Conservation (phyloP, 495 filamentous ascomycete genomes). For the Darksidea phi region DNA sequence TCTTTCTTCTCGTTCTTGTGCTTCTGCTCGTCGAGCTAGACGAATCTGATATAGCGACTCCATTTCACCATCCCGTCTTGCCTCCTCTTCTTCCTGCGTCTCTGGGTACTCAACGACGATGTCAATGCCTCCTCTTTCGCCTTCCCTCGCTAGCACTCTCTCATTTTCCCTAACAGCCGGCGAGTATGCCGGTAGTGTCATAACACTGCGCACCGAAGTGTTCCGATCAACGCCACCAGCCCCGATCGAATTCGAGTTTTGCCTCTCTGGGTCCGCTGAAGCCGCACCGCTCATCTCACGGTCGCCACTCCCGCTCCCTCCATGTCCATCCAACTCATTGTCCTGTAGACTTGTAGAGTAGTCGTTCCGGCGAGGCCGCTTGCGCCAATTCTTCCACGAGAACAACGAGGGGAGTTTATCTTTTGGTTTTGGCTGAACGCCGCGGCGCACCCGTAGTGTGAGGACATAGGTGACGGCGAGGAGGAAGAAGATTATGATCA, state of each 20-base stretch:
- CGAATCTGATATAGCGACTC: slow-evolving; percentile 88
- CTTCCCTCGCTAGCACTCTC: slow-evolving; percentile 83
- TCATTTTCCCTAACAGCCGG: slow-evolving; percentile 69
- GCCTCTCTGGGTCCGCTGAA: slow-evolving; percentile 12
- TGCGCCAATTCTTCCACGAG: slow-evolving; percentile 24
- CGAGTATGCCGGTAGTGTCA: slow-evolving; percentile 84
- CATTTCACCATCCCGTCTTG: slow-evolving; percentile 87
- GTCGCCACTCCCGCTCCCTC: slow-evolving; percentile 26
- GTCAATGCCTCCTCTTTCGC: slow-evolving; percentile 85
- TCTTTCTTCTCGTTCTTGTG: slow-evolving; percentile 72
- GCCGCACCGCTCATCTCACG: slow-evolving; percentile 27
- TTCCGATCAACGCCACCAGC: slow-evolving; percentile 64
- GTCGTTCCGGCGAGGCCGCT: slow-evolving; percentile 11
- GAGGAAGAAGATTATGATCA: slow-evolving; percentile 46
- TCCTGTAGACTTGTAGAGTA: slow-evolving; percentile 31
- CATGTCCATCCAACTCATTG: slow-evolving; percentile 18
- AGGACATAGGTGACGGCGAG: slow-evolving; percentile 49
- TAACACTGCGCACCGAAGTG: slow-evolving; percentile 83
- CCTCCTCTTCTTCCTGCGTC: slow-evolving; percentile 70
- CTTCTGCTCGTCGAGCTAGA: slow-evolving; percentile 69
- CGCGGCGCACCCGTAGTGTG: slow-evolving; percentile 50
- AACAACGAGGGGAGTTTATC: slow-evolving; percentile 25
- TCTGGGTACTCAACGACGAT: slow-evolving; percentile 84
- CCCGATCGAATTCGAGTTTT: background rate
- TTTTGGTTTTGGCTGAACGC: slow-evolving; percentile 48